Evolutionary conservation across 306 rosid genomes (phyloP), one percentile per base, ranked within the genome.

Genomic region (Vachellia pachyceras): DNA sequence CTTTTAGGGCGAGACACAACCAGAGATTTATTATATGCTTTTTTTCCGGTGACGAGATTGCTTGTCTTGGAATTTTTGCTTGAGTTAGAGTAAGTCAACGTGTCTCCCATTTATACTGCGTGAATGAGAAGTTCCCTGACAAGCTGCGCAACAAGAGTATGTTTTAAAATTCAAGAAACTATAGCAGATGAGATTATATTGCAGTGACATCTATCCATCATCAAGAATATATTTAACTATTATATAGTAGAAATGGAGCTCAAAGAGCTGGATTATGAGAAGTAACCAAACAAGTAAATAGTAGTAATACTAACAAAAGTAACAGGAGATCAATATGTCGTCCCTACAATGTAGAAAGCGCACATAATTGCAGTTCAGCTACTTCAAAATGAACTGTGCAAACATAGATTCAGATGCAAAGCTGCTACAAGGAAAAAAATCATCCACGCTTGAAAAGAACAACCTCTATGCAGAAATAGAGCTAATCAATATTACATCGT

Each of bases 71-170:
- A 54, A 57, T 72, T 84, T 82, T 67, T 81, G 72, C 78, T 80
- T 23, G 39, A 79, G 52, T 52, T 76, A 69, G 88, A 78, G 85
- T 72, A 65, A 42, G 36, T 76, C 72, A 70, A 78, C 41, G 82
- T 57, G 79, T 86, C 92, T 22, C 84, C 97, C 98, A 92, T 91
- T 47, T 83, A 84, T 67, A 77, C 55, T 20, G 82, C 67, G 22
- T 79, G 57, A 67, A 60, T 63, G 79, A 72, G 55, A 52, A n/a
- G 46, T 63, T 76, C 79, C 52, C 80, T 76, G 49, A n/a, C 52
- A 69, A 54, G 60, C 70, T 58, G 77, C 14, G 11, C 47, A 41
- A 44, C 76, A 49, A 75, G 50, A 17, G 63, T 14, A 54, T 25
- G 13, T 86, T 68, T 29, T 69, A 77, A 74, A 73, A 63, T 69